Conservation (phyloP, 192 early-diverging fungal species). For the Jimgerdemannia flammicorona region DNA sequence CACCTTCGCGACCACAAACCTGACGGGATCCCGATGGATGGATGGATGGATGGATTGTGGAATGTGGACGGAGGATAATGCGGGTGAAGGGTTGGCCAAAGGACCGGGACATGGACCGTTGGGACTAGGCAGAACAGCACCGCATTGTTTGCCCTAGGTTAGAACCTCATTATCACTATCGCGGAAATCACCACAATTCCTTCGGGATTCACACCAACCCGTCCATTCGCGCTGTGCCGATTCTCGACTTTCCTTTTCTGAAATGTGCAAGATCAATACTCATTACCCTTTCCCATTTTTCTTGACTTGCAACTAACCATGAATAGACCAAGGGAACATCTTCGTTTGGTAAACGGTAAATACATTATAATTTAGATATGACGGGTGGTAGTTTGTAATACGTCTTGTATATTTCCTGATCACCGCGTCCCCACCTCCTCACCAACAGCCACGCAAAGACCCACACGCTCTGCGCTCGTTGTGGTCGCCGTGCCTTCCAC, state of each 20-base stretch:
- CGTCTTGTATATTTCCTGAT: no score
- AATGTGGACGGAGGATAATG: not conserved
- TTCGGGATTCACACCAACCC: no score
- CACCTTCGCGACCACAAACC: no score
- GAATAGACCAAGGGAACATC: conserved; percentile 95
- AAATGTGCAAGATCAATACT: not conserved
- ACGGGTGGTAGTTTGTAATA: not conserved
- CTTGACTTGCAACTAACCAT: no score
- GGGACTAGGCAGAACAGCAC: no score
- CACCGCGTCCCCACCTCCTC: not conserved
- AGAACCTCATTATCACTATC: no score
- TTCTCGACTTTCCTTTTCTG: not conserved
- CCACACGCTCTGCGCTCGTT: conserved; percentile 97
- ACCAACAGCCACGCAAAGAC: conserved; percentile 86
- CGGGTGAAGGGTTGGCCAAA: no score
- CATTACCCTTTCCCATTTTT: no score
- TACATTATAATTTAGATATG: not conserved
- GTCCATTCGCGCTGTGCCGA: no score
- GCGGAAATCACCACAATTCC: no score
- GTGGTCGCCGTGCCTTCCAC: conserved; percentile 97
- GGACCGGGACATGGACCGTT: no score
- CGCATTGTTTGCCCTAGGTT: no score
- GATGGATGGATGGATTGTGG: not conserved
- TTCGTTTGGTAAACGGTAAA: conserved; percentile 92
- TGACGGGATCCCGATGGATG: not conserved